Evolutionary conservation across 495 filamentous ascomycete species (phyloP).

Genomic region (Trichoderma gamsii): DNA sequence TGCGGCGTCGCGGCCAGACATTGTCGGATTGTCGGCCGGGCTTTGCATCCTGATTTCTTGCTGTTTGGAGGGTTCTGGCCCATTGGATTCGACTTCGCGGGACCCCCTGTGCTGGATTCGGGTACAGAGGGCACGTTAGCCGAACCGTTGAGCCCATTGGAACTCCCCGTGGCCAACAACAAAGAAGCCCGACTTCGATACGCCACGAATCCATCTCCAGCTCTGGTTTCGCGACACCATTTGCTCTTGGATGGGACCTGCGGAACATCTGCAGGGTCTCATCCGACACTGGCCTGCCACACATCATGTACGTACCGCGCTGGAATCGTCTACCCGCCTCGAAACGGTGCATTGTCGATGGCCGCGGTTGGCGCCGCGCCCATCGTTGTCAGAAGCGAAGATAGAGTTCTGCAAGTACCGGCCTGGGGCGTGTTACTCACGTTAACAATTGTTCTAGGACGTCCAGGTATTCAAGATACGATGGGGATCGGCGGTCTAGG

Average conservation of each 20-base stretch:
- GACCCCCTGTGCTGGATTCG: not conserved
- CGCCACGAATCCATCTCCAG: not conserved
- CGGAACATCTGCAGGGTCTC: not conserved
- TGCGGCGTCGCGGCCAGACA: not conserved
- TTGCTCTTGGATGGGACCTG: not conserved
- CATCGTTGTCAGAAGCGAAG: not conserved
- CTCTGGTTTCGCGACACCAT: not conserved
- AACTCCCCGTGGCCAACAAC: not conserved
- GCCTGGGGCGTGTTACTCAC: not conserved
- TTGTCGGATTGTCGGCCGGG: not conserved
- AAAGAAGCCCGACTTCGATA: not conserved
- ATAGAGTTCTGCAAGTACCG: not conserved
- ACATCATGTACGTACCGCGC: constrained; percentile 11
- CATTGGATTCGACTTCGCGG: not conserved
- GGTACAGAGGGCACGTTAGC: not conserved
- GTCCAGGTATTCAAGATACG: constrained; percentile 44
- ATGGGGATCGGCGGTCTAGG: constrained; percentile 45
- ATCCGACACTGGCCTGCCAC: constrained; percentile 5
- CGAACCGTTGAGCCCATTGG: not conserved
- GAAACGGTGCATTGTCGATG: no score
- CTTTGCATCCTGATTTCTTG: not conserved
- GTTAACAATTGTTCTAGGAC: constrained; percentile 23
- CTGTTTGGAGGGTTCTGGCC: not conserved
- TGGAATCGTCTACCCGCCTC: not conserved
- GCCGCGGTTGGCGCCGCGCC: not conserved